Percentiles rank a stretch among this genome's conserved stretches.
These are phyloP conservation scores for Trametes versicolor DNA, from an alignment of 1,284 basidiomycete species.

Conservation along the genomic window DNA sequence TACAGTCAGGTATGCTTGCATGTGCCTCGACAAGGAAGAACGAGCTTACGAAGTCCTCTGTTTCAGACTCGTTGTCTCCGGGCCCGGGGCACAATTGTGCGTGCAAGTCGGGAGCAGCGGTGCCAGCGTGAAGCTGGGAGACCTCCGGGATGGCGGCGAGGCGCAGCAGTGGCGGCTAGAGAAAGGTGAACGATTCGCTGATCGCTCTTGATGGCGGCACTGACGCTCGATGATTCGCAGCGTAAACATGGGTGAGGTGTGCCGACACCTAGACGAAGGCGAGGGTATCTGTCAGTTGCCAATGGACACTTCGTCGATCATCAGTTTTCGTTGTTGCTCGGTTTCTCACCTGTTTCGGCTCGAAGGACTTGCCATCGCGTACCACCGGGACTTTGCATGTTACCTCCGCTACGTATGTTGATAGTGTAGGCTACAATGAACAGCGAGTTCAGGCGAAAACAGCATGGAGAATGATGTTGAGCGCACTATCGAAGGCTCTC, in stretches of 20 bases:
- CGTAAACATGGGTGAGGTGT: not conserved
- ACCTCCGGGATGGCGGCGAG: constrained; percentile 24
- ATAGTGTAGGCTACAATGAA: too few relatives aligned
- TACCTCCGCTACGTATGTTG: too few relatives aligned
- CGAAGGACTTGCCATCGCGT: constrained; percentile 1
- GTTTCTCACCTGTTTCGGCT: not conserved
- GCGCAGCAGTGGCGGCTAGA: constrained; percentile 31
- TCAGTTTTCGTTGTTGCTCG: not conserved
- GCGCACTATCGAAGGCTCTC: too few relatives aligned
- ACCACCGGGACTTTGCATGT: not conserved
- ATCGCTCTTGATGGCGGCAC: not conserved
- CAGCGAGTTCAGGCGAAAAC: too few relatives aligned
- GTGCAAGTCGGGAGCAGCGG: constrained; percentile 21
- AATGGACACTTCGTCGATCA: not conserved
- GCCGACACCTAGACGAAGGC: not conserved
- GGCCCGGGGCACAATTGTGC: constrained; percentile 16
- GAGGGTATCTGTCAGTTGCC: not conserved
- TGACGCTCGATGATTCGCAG: not conserved
- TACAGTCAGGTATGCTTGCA: constrained; percentile 26
- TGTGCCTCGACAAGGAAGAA: not conserved
- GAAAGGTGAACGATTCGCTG: constrained; percentile 17
- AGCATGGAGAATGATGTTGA: too few relatives aligned
- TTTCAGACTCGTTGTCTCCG: constrained; percentile 21
- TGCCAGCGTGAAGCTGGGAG: constrained; percentile 23
- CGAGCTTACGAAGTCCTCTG: not conserved